These are phyloP conservation scores for maize (Zea mays) DNA, from an alignment of 176 grass and related monocot species.

Conservation along the genomic window Zm-B73-REFERENCE-NAM-5.0 NC_050102.1:151876001-151876500, in stretches of 20 bases:
- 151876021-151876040: background rate
- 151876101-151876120: background rate
- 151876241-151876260: background rate
- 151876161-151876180: background rate
- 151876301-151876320: slow-evolving; percentile 10
- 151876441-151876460: background rate
- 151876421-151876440: background rate
- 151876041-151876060: background rate
- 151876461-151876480: background rate
- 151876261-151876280: background rate
- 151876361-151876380: slow-evolving; percentile 27
- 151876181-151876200: background rate
- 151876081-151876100: background rate
- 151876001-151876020: slow-evolving; percentile 1
- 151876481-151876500: background rate
- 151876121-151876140: background rate
- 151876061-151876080: background rate
- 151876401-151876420: background rate
- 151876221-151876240: background rate
- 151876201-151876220: slow-evolving; percentile 17
- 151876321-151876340: background rate
- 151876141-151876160: slow-evolving; percentile 31
- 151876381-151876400: background rate
- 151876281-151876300: background rate
- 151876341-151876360: slow-evolving; percentile 14